These are phyloP conservation scores for Saturnispora serradocipensis DNA, from an alignment of 805 yeast species.

Conservation along the genomic window DNA sequence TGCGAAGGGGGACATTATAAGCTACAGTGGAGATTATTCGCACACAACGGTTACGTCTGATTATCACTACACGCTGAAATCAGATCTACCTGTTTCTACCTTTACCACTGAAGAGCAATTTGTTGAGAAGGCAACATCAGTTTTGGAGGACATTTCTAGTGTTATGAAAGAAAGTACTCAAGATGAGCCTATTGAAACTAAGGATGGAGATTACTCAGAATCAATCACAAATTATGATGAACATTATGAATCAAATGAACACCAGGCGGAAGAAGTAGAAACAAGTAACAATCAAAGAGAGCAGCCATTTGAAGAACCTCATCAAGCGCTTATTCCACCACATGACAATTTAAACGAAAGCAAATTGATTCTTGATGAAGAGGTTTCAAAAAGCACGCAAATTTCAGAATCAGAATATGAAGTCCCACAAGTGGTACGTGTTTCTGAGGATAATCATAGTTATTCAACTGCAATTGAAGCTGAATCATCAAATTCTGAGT, in stretches of 20 bases:
- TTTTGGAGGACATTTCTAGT: neutral
- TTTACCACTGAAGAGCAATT: neutral
- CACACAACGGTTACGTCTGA: neutral
- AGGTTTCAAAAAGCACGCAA: neutral
- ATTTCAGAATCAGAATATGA: neutral
- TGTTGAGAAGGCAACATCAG: neutral
- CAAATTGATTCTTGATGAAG: neutral
- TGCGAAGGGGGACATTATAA: conserved; percentile 7
- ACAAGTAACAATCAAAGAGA: neutral
- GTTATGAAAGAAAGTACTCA: neutral
- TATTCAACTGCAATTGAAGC: neutral
- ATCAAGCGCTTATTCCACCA: too few species aligned
- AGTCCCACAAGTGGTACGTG: neutral
- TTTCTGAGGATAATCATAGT: neutral
- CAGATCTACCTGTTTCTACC: neutral
- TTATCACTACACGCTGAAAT: neutral
- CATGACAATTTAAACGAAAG: neutral
- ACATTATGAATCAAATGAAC: neutral
- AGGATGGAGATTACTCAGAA: neutral
- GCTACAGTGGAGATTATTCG: conserved; percentile 2
- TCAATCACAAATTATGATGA: neutral
- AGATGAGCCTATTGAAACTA: neutral
- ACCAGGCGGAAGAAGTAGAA: neutral
- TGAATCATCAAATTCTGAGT: neutral
- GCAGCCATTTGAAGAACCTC: neutral